Conservation (phyloP, 2,329 filamentous ascomycete species). For the Venturiaceae sp. region DNA sequence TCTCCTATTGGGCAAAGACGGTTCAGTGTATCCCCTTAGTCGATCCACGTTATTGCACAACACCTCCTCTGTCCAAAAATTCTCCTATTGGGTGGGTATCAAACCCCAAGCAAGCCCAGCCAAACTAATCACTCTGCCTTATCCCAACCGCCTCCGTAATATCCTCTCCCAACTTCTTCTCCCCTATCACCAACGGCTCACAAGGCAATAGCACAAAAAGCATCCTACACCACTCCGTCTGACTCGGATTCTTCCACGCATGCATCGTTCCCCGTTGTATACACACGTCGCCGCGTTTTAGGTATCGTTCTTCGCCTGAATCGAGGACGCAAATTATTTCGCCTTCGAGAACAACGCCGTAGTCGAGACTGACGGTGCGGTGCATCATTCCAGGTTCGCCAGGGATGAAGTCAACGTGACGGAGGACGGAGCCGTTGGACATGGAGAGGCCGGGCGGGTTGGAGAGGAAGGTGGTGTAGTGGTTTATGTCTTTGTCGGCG, state of each 20-base stretch:
- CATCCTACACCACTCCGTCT: constrained; percentile 11
- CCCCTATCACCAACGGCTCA: constrained; percentile 7
- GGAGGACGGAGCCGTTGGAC: constrained; percentile 36
- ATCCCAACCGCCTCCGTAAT: neutral
- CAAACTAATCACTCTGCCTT: neutral
- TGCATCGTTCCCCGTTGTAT: constrained; percentile 29
- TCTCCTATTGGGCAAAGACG: neutral
- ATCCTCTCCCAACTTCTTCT: constrained; percentile 9
- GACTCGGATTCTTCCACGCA: constrained; percentile 9
- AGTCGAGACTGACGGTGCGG: constrained; percentile 28
- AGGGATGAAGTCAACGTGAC: constrained; percentile 28
- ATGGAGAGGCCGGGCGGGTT: constrained; percentile 40
- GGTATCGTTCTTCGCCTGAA: constrained; percentile 21
- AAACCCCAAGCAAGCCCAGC: neutral
- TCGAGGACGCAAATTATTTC: constrained; percentile 28
- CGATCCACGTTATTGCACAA: neutral
- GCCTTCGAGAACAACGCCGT: constrained; percentile 28
- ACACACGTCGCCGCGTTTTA: constrained; percentile 24
- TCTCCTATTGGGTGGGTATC: neutral
- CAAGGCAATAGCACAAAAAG: constrained; percentile 10
- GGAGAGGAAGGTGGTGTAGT: constrained; percentile 34
- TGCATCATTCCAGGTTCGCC: constrained; percentile 27
- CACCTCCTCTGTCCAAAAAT: neutral
- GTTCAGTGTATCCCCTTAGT: neutral
- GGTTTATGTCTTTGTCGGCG: constrained; percentile 33